A percentile compares a stretch with the other conserved stretches of the same genome.
Evolutionary conservation across 306 rosid species (phyloP).

Genomic region (Ormosia emarginata): DNA sequence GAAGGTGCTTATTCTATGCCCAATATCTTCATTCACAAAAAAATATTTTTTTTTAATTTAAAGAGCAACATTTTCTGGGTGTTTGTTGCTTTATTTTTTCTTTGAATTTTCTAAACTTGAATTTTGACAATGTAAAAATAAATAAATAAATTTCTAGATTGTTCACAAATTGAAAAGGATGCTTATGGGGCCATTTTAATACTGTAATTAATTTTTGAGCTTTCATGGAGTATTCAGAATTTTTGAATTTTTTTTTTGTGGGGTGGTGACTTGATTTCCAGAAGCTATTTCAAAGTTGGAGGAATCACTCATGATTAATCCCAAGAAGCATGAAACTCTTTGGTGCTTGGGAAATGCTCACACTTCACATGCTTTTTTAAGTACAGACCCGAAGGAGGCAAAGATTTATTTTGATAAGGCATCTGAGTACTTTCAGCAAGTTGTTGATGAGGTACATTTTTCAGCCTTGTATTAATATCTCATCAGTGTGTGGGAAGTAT

Average conservation of each 20-base stretch:
- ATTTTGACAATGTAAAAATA: no score
- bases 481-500: background rate
- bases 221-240: no score
- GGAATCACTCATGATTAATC: constrained; percentile 67
- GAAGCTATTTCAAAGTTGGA: constrained; percentile 79
- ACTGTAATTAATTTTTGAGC: background rate
- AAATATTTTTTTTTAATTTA: background rate
- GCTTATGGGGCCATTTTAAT: background rate
- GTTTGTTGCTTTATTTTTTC: no score
- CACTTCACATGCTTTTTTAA: constrained; percentile 69
- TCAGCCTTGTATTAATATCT: background rate
- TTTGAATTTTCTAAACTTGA: no score
- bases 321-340: constrained; percentile 75
- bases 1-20: constrained; percentile 34
- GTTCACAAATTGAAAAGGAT: background rate
- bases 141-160: no score
- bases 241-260: background rate
- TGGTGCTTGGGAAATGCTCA: constrained; percentile 93
- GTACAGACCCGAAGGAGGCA: constrained; percentile 68
- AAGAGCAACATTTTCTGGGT: no score
- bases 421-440: constrained; percentile 53
- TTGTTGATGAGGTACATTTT: constrained; percentile 61
- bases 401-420: constrained; percentile 54
- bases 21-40: background rate
- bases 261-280: constrained; percentile 29